Evolutionary conservation across 1,139 yeast species (phyloP), one percentile per base, ranked within the genome.

Genomic region (Candida sp.): DNA sequence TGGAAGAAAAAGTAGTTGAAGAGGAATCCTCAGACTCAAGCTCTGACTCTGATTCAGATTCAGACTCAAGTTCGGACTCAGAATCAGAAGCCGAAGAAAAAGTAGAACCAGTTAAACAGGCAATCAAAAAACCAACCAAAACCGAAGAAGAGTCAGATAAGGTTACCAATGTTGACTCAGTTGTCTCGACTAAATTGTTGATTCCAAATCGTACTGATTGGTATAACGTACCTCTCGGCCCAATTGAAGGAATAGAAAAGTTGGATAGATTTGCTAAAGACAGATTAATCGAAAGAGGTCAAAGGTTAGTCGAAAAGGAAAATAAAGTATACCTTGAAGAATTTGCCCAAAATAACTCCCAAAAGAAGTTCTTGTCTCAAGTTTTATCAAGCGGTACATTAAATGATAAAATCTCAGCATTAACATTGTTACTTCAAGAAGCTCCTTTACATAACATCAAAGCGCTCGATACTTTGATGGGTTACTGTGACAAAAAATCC

Each of bases 391-490:
- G 84, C 50, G 99, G 99, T 87, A 93, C 99, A 0, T 75, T 93
- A 54, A 85, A 83, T 56, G 99, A 93, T 84, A 91, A 93, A 67
- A 87, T 93, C 46, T 88, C 97, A 39, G 97, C 99, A 0, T 75
- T 93, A 57, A 91, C 99, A 0, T 79, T 93, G 60, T 73, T 93
- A 60, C 81, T 91, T 40, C 98, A 93, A 61, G 99, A 93, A 67
- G 90, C 98, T 3, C 99, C 99, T 4, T 63, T 90, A 46, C 99
- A 93, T 61, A 87, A 95, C 52, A 61, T 84, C 46, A 87, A 88
- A 61, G 90, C 96, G 0, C 71, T 95, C 45, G 96, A 89, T 49
- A 84, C 85, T 25, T 68, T 93, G 51, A 63, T 88, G 45, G 76
- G 80, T 5, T 87, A 84, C 66, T 89, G 97, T 65, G 86, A 82